Conservation (phyloP, 1,284 basidiomycete species). For the Earliella scabrosa region DNA sequence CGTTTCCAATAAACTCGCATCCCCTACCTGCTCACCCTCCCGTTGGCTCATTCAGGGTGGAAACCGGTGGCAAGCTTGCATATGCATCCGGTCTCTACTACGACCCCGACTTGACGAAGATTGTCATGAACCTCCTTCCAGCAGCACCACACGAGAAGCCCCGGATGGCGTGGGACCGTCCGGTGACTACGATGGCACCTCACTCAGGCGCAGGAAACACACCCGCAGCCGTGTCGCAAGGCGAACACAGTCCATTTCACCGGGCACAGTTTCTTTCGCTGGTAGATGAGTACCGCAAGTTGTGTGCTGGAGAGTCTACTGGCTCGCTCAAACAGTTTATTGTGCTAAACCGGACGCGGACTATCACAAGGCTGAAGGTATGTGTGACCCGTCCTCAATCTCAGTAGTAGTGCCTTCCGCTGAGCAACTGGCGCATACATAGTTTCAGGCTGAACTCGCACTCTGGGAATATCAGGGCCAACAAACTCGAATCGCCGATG, state of each 20-base stretch:
- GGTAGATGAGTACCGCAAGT: not conserved
- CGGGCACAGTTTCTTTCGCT: not conserved
- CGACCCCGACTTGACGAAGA: not conserved
- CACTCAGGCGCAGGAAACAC: not conserved
- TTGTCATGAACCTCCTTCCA: not conserved
- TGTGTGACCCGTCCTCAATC: too few species aligned
- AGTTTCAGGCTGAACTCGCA: not conserved
- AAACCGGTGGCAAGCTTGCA: not conserved
- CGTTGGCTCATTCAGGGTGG: not conserved
- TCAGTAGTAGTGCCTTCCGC: not conserved
- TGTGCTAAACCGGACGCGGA: not conserved
- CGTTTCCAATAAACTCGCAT: not conserved
- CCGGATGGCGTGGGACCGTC: not conserved
- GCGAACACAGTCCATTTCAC: not conserved
- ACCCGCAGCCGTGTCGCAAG: not conserved
- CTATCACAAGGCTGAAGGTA: not conserved
- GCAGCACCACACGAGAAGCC: not conserved
- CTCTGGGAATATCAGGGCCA: not conserved
- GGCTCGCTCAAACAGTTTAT: not conserved
- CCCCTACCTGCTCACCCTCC: not conserved
- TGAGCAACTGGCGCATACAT: not conserved
- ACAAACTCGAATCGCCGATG: not conserved
- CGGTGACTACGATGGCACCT: not conserved
- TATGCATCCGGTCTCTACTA: not conserved
- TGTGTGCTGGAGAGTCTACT: not conserved